phyloP scores from a whole-genome alignment of 106 monocot genomes.

The Amphibolis antarctica region DNA sequence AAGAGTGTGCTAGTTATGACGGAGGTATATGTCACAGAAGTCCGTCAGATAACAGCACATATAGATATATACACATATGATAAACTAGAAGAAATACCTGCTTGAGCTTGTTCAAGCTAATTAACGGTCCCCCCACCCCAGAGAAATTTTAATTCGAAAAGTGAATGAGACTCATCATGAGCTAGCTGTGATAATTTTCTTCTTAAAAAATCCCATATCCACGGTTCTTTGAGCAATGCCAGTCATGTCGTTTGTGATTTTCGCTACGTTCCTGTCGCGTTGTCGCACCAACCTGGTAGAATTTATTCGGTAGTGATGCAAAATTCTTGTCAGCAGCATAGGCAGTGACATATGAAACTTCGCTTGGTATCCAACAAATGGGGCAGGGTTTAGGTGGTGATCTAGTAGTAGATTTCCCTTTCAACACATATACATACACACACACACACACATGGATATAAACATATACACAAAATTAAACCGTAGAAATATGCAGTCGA shows the following conservation, averaged over 20 bases:
- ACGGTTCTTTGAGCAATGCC: too few relatives aligned
- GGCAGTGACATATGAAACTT: slow-evolving; percentile 11
- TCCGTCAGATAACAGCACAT: too few relatives aligned
- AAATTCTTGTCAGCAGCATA: not conserved
- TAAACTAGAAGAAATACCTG: too few relatives aligned
- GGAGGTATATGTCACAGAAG: too few relatives aligned
- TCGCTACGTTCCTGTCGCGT: not conserved
- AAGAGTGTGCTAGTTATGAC: too few relatives aligned
- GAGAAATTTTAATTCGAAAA: too few relatives aligned
- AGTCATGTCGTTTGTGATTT: not conserved
- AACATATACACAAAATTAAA: not conserved
- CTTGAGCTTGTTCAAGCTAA: too few relatives aligned
- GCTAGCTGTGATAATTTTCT: too few relatives aligned
- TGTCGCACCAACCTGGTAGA: not conserved
- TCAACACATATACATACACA: not conserved
- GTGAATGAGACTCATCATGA: too few relatives aligned
- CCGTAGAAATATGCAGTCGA: not conserved
- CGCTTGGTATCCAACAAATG: not conserved
- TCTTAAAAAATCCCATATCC: not conserved
- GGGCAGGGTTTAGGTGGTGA: not conserved
- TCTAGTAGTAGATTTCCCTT: not conserved
- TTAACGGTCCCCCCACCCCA: too few relatives aligned
- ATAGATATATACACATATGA: too few relatives aligned
- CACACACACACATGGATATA: not conserved
- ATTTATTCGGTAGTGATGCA: not conserved